Conservation (phyloP, 2,329 filamentous ascomycete species). For the Aspergillus sp. region DNA sequence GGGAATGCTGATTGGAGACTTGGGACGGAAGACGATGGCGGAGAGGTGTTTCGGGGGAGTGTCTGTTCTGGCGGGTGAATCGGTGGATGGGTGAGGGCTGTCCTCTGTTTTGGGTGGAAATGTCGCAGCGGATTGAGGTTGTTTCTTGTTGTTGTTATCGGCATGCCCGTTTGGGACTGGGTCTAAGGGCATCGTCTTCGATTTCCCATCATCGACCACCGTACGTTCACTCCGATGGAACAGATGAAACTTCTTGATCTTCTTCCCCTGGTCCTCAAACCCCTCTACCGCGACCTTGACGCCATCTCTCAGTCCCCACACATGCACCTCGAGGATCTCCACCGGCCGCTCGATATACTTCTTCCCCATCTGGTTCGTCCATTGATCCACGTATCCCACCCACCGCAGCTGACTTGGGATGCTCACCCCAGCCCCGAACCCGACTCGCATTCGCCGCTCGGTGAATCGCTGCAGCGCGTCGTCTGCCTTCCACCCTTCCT, state of each 20-base stretch:
- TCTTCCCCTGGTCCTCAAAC: constrained; percentile 84
- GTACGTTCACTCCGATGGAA: constrained; percentile 72
- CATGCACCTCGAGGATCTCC: constrained; percentile 84
- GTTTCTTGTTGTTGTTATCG: background rate
- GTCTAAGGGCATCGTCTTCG: constrained; percentile 32
- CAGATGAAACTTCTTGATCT: constrained; percentile 79
- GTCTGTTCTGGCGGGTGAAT: constrained; percentile 14
- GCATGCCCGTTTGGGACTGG: background rate
- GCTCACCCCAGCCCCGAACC: constrained; percentile 85
- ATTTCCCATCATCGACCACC: constrained; percentile 51
- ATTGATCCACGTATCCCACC: constrained; percentile 84
- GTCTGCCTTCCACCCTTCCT: constrained; percentile 70
- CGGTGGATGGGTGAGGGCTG: constrained; percentile 12
- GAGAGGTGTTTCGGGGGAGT: constrained; percentile 60
- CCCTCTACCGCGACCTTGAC: constrained; percentile 86
- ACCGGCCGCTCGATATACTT: constrained; percentile 79
- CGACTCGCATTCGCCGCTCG: constrained; percentile 80
- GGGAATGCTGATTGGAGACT: constrained; percentile 67
- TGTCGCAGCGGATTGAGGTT: background rate
- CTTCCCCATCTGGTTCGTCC: constrained; percentile 71
- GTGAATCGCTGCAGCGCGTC: constrained; percentile 72
- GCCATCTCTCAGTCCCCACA: constrained; percentile 84
- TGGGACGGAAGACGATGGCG: constrained; percentile 76
- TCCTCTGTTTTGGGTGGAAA: background rate
- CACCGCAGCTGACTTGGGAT: constrained; percentile 91